Evolutionary conservation across 2,329 filamentous ascomycete species (phyloP).

Genomic region (Diaporthe eres): DNA sequence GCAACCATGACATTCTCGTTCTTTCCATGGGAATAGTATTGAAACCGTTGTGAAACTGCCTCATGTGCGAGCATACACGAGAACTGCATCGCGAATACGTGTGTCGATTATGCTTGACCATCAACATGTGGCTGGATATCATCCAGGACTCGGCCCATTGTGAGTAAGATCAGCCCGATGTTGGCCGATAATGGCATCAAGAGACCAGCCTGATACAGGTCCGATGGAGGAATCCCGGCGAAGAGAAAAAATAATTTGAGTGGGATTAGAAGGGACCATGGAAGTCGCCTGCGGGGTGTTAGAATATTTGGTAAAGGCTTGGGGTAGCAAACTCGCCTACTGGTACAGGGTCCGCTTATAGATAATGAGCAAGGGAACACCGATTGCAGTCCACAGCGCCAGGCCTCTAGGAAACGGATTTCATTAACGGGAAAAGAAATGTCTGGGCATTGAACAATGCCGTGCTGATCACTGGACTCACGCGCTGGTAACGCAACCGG

Average conservation of each 20-base stretch:
- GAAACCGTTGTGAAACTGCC: too few species aligned
- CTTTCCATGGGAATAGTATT: too few species aligned
- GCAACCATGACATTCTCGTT: too few species aligned
- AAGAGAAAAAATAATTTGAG: slow-evolving; percentile 14
- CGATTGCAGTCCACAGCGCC: neutral
- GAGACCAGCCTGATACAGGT: neutral
- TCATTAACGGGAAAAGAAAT: too few species aligned
- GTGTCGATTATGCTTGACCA: neutral
- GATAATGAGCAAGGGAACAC: neutral
- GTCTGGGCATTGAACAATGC: too few species aligned
- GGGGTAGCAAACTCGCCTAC: neutral
- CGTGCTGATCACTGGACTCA: too few species aligned
- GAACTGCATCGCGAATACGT: too few species aligned
- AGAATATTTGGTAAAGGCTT: accelerated
- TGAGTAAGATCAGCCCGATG: neutral
- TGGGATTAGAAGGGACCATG: neutral
- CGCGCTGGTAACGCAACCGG: too few species aligned
- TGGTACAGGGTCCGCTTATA: neutral
- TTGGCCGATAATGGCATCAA: neutral
- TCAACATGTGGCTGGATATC: neutral
- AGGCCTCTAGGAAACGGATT: too few species aligned
- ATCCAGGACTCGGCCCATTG: neutral
- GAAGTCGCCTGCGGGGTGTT: neutral
- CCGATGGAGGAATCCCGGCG: neutral
- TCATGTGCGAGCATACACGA: too few species aligned